A percentile compares a stretch with the other conserved stretches of the same genome.
Conservation (phyloP, 805 yeast genomes). For the Torulaspora microellipsoides region DNA sequence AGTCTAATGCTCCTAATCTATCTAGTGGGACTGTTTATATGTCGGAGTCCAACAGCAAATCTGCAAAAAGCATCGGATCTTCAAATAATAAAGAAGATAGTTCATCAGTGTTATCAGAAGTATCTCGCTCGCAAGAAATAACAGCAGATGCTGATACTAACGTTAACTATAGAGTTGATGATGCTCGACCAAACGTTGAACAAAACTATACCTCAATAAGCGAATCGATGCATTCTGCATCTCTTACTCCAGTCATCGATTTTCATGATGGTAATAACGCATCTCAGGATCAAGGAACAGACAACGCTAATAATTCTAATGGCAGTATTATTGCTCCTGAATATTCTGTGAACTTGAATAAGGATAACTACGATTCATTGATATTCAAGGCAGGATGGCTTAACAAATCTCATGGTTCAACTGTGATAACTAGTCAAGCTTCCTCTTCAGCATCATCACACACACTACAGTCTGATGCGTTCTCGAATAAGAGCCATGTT, state of each 20-base stretch:
- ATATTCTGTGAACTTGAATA: constrained; percentile 13
- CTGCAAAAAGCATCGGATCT: constrained; percentile 6
- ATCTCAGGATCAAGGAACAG: neutral
- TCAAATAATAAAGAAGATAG: constrained; percentile 1
- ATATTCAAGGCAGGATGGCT: constrained; percentile 57
- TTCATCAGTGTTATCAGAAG: constrained; percentile 1
- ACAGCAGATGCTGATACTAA: constrained; percentile 4
- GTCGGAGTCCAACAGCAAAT: constrained; percentile 4
- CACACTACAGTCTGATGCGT: neutral
- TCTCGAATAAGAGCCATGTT: neutral
- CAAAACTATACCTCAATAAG: constrained; percentile 1
- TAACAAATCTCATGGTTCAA: constrained; percentile 42
- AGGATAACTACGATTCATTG: constrained; percentile 37
- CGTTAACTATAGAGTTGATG: neutral
- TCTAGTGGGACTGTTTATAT: constrained; percentile 9
- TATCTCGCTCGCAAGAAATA: neutral
- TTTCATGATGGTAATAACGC: neutral
- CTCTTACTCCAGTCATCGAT: neutral
- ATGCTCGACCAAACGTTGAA: neutral
- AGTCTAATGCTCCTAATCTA: constrained; percentile 10
- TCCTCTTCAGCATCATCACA: neutral
- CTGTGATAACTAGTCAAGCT: constrained; percentile 3
- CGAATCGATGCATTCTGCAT: neutral
- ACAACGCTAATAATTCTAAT: neutral
- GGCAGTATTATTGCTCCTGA: neutral